These are phyloP conservation scores for Reticulomyxa filosa DNA, from an alignment of 78 protist genomes.

Conservation along the genomic window DNA sequence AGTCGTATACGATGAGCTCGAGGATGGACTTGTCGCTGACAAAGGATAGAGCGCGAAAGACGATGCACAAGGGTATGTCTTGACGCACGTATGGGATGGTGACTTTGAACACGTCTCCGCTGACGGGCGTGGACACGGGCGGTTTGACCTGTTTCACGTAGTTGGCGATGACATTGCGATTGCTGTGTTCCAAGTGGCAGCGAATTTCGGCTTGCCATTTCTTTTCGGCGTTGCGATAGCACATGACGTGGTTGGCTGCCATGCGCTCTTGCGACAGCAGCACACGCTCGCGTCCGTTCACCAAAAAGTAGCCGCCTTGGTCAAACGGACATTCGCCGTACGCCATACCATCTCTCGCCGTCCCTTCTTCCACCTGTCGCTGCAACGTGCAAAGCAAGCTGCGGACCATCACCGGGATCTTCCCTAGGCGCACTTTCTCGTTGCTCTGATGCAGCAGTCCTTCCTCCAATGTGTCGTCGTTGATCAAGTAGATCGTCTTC, in stretches of 20 bases:
- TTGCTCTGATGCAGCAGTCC: not conserved
- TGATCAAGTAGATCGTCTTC: not conserved
- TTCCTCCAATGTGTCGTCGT: conserved; percentile 10
- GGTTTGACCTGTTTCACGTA: not conserved
- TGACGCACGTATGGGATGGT: conserved; percentile 48
- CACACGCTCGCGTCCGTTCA: conserved; percentile 96
- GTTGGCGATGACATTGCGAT: conserved; percentile 15
- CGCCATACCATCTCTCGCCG: conserved; percentile 22
- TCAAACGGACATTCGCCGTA: conserved; percentile 91
- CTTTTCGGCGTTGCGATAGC: conserved; percentile 11
- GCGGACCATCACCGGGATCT: conserved; percentile 90
- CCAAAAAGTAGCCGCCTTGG: conserved; percentile 96
- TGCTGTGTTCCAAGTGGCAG: conserved; percentile 39
- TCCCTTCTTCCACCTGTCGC: conserved; percentile 14
- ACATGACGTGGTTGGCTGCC: conserved; percentile 78
- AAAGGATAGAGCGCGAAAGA: conserved; percentile 83
- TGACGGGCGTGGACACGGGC: not conserved
- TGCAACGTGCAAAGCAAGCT: conserved; percentile 64
- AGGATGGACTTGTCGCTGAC: conserved; percentile 76
- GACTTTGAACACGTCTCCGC: conserved; percentile 13
- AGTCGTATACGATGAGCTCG: conserved; percentile 66
- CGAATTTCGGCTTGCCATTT: conserved; percentile 73
- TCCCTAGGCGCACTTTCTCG: conserved; percentile 24
- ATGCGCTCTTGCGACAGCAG: conserved; percentile 93
- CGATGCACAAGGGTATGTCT: conserved; percentile 69